Conservation (phyloP, 257 asterid species). For the Solanum stenotomum region DNA sequence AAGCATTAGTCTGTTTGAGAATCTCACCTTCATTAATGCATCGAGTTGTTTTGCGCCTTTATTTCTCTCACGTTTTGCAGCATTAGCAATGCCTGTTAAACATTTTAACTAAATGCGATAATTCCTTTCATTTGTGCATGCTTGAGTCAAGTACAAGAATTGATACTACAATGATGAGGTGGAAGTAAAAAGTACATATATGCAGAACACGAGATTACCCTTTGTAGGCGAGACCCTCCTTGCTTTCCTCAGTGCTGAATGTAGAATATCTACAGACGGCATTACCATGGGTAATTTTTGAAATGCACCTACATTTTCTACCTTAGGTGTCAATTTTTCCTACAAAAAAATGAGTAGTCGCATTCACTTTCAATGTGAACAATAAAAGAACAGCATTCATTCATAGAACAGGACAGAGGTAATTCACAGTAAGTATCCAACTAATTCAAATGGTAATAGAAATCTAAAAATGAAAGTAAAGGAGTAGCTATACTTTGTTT, state of each 20-base stretch:
- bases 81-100: constrained; percentile 69
- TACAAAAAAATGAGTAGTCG: constrained; percentile 14
- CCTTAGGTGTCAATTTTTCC: constrained; percentile 28
- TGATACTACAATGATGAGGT: not conserved
- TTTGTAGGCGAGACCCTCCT: constrained; percentile 75
- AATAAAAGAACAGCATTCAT: not conserved
- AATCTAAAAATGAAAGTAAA: not conserved
- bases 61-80: constrained; percentile 88
- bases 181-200: not conserved
- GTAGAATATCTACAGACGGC: constrained; percentile 74
- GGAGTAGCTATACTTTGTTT: constrained; percentile 8
- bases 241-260: constrained; percentile 79
- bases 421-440: not conserved
- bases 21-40: constrained; percentile 79
- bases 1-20: not conserved
- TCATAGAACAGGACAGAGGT: not conserved
- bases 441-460: not conserved
- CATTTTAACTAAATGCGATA: constrained; percentile 5
- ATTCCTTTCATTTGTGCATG: not conserved
- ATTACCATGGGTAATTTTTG: constrained; percentile 96
- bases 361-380: not conserved
- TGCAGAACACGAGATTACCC: constrained; percentile 38
- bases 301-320: constrained; percentile 81
- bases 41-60: constrained; percentile 95
- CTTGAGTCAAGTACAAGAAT: not conserved